These are phyloP conservation scores for Candida lessepsii DNA, from an alignment of 805 yeast genomes.

Conservation along the genomic window DNA sequence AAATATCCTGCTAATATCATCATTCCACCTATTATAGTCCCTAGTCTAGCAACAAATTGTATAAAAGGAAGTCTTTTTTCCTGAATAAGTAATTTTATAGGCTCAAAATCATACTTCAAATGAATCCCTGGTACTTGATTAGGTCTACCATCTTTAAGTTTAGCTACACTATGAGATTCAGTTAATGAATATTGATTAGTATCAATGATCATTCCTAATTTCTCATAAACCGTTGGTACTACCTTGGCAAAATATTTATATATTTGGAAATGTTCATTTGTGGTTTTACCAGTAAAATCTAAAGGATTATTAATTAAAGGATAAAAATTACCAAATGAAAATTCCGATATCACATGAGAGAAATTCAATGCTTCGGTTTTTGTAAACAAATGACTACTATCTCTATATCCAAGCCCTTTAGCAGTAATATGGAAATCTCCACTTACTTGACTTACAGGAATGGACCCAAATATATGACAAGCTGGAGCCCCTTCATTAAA, in stretches of 20 bases:
- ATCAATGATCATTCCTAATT: conserved; percentile 68
- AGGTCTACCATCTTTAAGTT: conserved; percentile 19
- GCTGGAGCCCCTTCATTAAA: conserved; percentile 61
- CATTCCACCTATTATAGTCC: conserved; percentile 82
- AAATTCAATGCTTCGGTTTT: conserved; percentile 61
- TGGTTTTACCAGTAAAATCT: conserved; percentile 65
- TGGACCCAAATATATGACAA: conserved; percentile 80
- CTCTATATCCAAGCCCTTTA: conserved; percentile 63
- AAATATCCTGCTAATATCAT: conserved; percentile 67
- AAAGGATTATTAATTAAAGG: conserved; percentile 88
- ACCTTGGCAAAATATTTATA: conserved; percentile 72
- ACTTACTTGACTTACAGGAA: conserved; percentile 80
- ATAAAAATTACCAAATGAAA: conserved; percentile 87
- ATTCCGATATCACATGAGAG: conserved; percentile 80
- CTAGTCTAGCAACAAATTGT: conserved; percentile 73
- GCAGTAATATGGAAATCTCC: conserved; percentile 88
- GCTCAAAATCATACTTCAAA: conserved; percentile 85
- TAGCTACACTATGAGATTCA: conserved; percentile 38
- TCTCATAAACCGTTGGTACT: conserved; percentile 77
- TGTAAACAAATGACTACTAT: conserved; percentile 45
- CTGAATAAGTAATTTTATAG: conserved; percentile 64
- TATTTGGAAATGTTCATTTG: conserved; percentile 47
- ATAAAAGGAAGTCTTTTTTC: conserved; percentile 76
- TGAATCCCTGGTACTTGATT: conserved; percentile 70
- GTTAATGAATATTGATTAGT: conserved; percentile 85